A percentile compares a stretch with the other conserved stretches of the same genome.
phyloP scores from a whole-genome alignment of 2,329 filamentous ascomycete species.

The Aspergillus sp. region DNA sequence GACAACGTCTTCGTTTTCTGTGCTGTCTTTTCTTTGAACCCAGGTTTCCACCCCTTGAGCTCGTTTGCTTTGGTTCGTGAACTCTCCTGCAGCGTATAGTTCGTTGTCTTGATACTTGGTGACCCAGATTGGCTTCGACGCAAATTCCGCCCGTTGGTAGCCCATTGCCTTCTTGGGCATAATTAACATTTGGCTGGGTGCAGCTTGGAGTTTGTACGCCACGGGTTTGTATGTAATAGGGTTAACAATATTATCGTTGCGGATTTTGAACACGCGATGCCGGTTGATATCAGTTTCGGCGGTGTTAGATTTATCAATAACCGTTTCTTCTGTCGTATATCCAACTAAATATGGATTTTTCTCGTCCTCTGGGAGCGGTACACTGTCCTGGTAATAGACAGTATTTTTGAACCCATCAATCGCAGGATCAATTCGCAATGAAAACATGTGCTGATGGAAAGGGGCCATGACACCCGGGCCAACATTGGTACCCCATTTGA shows the following conservation, averaged over 20 bases:
- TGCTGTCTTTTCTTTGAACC: constrained; percentile 47
- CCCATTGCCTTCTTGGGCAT: constrained; percentile 51
- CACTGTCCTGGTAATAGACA: constrained; percentile 59
- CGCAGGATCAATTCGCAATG: constrained; percentile 63
- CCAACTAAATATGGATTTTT: constrained; percentile 53
- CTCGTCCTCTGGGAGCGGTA: constrained; percentile 58
- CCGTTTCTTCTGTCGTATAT: constrained; percentile 51
- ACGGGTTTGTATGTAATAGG: constrained; percentile 55
- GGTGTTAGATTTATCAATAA: constrained; percentile 48
- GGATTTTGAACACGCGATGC: constrained; percentile 60
- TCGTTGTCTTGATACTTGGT: constrained; percentile 56
- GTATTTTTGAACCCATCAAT: constrained; percentile 58
- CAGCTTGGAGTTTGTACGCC: constrained; percentile 57
- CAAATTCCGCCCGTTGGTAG: constrained; percentile 54
- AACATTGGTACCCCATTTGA: constrained; percentile 68
- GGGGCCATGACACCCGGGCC: constrained; percentile 67
- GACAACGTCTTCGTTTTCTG: constrained; percentile 47
- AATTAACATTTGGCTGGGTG: constrained; percentile 60
- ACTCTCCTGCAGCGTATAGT: constrained; percentile 55
- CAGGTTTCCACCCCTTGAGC: constrained; percentile 56
- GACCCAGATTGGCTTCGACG: constrained; percentile 56
- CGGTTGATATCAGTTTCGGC: constrained; percentile 49
- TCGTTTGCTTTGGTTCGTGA: constrained; percentile 58
- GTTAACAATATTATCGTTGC: constrained; percentile 54
- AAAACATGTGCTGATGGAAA: constrained; percentile 78